These are phyloP conservation scores for Syzygium syzygioides DNA, from an alignment of 441 rosid genomes.

Conservation along the genomic window DNA sequence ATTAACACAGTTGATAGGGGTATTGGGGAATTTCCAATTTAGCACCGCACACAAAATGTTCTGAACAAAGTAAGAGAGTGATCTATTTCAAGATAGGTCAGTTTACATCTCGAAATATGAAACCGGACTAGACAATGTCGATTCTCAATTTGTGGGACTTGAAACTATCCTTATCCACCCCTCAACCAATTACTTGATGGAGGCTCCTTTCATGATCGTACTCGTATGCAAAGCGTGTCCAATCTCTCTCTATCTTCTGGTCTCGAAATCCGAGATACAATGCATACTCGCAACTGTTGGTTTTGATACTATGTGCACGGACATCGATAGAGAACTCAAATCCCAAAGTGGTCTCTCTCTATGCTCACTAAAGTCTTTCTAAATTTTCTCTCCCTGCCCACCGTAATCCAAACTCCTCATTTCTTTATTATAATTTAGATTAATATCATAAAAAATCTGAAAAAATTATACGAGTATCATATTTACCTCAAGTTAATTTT, in stretches of 20 bases:
- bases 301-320: neutral
- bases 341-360: neutral
- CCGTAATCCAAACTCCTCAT: neutral
- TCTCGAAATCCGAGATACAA: neutral
- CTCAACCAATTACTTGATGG: neutral
- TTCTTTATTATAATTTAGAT: too few species aligned
- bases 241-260: neutral
- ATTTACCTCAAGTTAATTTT: too few species aligned
- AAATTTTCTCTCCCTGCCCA: accelerated
- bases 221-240: neutral
- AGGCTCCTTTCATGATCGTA: neutral
- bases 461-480: too few species aligned
- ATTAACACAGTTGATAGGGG: accelerated
- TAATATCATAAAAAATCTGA: too few species aligned
- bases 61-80: accelerated
- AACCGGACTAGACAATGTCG: accelerated
- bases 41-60: accelerated
- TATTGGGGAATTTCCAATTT: accelerated
- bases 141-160: neutral
- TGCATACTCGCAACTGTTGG: neutral
- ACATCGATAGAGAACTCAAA: neutral
- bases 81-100: accelerated
- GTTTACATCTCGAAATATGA: accelerated
- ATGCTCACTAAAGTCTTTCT: neutral
- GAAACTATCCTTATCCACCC: neutral